These are phyloP conservation scores for Tilletia horrida DNA, from an alignment of 1,284 basidiomycete species.

Conservation along the genomic window DNA sequence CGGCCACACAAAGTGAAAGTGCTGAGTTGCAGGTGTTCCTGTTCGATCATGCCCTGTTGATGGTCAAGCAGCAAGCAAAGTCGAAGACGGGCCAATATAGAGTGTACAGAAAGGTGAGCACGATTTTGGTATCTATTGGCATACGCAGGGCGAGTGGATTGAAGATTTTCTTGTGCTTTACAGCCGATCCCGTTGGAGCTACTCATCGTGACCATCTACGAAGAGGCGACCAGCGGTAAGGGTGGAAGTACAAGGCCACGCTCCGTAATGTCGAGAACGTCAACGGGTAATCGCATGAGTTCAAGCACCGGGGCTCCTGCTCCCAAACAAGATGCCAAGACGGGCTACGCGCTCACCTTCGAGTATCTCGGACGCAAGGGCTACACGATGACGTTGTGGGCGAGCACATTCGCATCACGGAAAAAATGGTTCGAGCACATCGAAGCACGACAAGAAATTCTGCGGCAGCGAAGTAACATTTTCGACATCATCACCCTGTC, in stretches of 20 bases:
- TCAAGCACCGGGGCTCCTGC: slow-evolving; percentile 53
- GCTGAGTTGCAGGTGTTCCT: slow-evolving; percentile 90
- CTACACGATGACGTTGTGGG: slow-evolving; percentile 90
- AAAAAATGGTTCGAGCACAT: slow-evolving; percentile 94
- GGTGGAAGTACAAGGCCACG: slow-evolving; percentile 55
- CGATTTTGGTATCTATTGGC: slow-evolving; percentile 15
- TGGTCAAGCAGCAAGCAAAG: slow-evolving; percentile 70
- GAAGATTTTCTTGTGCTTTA: background rate
- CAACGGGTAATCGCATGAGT: slow-evolving; percentile 55
- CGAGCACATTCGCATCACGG: slow-evolving; percentile 76
- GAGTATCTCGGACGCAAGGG: slow-evolving; percentile 88
- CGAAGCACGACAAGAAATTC: slow-evolving; percentile 77
- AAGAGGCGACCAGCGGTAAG: slow-evolving; percentile 61
- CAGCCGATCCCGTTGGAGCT: slow-evolving; percentile 92
- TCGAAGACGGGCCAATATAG: slow-evolving; percentile 75
- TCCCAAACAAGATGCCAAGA: slow-evolving; percentile 70
- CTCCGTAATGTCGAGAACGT: slow-evolving; percentile 59
- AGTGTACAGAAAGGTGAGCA: slow-evolving; percentile 81
- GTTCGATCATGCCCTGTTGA: slow-evolving; percentile 92
- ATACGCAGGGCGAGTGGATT: background rate
- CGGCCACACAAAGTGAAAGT: slow-evolving; percentile 67
- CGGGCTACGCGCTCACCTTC: slow-evolving; percentile 87
- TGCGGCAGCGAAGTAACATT: slow-evolving; percentile 78
- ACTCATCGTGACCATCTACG: slow-evolving; percentile 76
- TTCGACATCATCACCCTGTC: slow-evolving; percentile 83